Evolutionary conservation across 345 rosid genomes (phyloP), one percentile per base, ranked within the genome.

Genomic region (Bruguiera gymnorhiza): DNA sequence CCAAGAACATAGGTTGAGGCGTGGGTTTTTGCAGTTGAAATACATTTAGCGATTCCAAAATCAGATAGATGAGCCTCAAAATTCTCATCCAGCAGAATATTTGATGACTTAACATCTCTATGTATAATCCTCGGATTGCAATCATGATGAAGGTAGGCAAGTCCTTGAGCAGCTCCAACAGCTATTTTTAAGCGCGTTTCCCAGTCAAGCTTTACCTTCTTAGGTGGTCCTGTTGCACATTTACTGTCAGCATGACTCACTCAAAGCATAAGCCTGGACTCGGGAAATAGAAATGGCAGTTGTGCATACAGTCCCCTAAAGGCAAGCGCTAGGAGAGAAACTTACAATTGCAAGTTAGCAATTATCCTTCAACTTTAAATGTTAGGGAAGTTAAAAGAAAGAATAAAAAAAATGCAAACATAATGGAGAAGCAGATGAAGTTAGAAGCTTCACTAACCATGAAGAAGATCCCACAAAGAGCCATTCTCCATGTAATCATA

Each of bases 401-500:
- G 27, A 9, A 20, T 8, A 3, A 51, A 20, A 24, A 1, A 6
- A 24, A 27, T 24, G n/a, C n/a, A 11, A 23, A 50, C 6, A n/a
- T 19, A 5, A 9, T 27, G 21, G 2, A 2, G 30, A 26, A 63
- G 34, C 18, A 34, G 20, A 75, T 0, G 8, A 43, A 18, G 29
- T 11, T 56, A 8, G 19, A 31, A 65, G 58, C 43, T 9, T 9
- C 20, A 72, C 88, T 61, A 54, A 90, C 99, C 99, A 70, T 95
- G 99, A 58, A 94, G 89, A 63, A 89, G 95, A 83, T 95, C 97
- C 97, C 97, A 95, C 8, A 95, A 81, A 30, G 99, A 95, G 58
- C 99, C 99, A 73, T 88, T 95, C 76, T 82, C 88, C 99, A 95
- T 89, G 79, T 88, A 95, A 70, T 95, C 99, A 71, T 95, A 95